Percentiles rank a stretch among this genome's conserved stretches.
Conservation (phyloP, 2,329 filamentous ascomycete genomes). For the Massarina eburnea region DNA sequence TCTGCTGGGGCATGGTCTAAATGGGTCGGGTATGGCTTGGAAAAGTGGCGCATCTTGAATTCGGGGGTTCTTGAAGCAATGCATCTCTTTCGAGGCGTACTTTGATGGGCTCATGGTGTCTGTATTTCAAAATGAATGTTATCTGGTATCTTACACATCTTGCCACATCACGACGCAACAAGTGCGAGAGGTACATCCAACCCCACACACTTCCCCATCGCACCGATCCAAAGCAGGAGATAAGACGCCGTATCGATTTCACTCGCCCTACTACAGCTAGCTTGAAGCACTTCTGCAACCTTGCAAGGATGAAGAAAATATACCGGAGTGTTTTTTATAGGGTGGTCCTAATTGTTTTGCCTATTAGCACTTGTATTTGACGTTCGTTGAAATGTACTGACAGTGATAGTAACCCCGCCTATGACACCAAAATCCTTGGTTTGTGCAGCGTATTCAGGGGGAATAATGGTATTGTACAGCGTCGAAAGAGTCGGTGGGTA, state of each 20-base stretch:
- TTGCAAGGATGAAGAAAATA: constrained; percentile 95
- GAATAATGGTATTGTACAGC: constrained; percentile 42
- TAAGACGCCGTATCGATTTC: constrained; percentile 60
- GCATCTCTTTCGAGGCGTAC: too few species aligned
- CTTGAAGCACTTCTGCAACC: constrained; percentile 76
- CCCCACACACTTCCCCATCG: constrained; percentile 78
- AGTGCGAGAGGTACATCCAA: constrained; percentile 75
- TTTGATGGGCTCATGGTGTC: too few species aligned
- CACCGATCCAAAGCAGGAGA: constrained; percentile 84
- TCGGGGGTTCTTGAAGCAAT: background rate
- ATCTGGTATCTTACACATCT: background rate
- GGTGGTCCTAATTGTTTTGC: constrained; percentile 67
- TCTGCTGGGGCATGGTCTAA: too few species aligned
- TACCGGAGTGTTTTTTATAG: constrained; percentile 71
- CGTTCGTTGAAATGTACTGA: constrained; percentile 15
- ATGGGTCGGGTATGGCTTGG: background rate
- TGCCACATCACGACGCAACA: background rate
- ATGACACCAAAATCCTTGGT: constrained; percentile 40
- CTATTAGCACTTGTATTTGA: background rate
- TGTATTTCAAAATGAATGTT: too few species aligned
- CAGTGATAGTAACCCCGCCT: constrained; percentile 43
- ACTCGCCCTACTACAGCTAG: constrained; percentile 39
- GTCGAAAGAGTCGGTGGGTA: constrained; percentile 35
- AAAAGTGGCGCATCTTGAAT: background rate
- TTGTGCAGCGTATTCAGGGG: constrained; percentile 32